Conservation (phyloP, 176 grass and related monocot species). For the Musa troglodytarum region DNA sequence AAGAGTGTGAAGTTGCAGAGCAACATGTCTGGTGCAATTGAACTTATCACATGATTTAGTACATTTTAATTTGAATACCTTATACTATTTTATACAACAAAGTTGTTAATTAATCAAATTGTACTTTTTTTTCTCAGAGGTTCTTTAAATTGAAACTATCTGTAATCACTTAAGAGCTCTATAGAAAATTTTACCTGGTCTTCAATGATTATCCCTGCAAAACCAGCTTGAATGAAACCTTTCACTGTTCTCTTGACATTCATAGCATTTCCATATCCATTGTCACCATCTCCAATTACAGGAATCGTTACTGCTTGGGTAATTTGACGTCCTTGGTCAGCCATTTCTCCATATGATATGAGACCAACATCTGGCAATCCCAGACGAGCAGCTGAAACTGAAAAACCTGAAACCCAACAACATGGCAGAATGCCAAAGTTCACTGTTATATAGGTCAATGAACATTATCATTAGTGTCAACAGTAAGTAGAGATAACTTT, state of each 20-base stretch:
- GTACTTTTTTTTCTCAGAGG: too few species aligned
- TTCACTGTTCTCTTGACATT: conserved; percentile 94
- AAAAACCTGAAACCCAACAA: conserved; percentile 48
- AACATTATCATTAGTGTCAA: not conserved
- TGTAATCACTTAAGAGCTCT: not conserved
- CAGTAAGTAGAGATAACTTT: not conserved
- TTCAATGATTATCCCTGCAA: conserved; percentile 93
- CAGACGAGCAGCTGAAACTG: conserved; percentile 74
- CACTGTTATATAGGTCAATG: not conserved
- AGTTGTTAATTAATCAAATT: too few species aligned
- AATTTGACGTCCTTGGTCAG: conserved; percentile 70
- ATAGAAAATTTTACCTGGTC: conserved; percentile 52
- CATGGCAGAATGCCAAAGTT: not conserved
- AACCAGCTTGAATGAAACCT: conserved; percentile 95
- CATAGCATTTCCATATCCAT: conserved; percentile 85
- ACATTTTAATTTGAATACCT: too few species aligned
- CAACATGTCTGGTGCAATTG: not conserved
- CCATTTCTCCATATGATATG: conserved; percentile 92
- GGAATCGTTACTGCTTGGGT: conserved; percentile 72
- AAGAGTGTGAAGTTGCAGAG: not conserved
- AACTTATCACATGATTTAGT: too few species aligned
- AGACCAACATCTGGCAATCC: conserved; percentile 95
- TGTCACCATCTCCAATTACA: conserved; percentile 94
- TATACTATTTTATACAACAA: too few species aligned
- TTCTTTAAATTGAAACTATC: too few species aligned